Conservation (phyloP, 2,329 filamentous ascomycete genomes). For the Scleromitrula shiraiana region DNA sequence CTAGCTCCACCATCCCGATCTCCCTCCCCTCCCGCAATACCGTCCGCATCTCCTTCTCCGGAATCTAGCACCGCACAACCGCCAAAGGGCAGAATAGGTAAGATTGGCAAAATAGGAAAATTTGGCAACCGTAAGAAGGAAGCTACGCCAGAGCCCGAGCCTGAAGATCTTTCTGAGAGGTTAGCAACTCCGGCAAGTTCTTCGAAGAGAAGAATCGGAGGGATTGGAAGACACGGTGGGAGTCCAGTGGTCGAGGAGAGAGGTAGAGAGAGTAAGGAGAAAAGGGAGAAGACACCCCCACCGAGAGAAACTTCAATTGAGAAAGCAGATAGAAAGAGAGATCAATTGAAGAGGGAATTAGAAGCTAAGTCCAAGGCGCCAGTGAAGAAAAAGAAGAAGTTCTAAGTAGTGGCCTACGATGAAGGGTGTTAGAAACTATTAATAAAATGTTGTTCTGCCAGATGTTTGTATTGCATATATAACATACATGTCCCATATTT, state of each 20-base stretch:
- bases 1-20: conserved; percentile 4
- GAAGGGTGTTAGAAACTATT: too few species aligned
- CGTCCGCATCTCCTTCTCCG: background rate
- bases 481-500: too few species aligned
- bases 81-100: conserved; percentile 19
- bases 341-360: conserved; percentile 24
- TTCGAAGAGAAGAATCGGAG: conserved; percentile 21
- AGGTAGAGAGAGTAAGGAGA: conserved; percentile 13
- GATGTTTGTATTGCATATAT: too few species aligned
- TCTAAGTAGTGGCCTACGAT: too few species aligned
- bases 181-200: background rate
- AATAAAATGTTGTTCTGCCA: too few species aligned
- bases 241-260: conserved; percentile 1
- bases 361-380: conserved; percentile 27
- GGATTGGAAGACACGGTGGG: conserved; percentile 13
- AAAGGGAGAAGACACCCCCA: conserved; percentile 9
- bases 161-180: conserved; percentile 8
- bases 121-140: conserved; percentile 24
- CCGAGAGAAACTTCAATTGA: conserved; percentile 25
- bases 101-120: conserved; percentile 24
- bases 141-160: conserved; percentile 5
- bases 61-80: conserved; percentile 5
- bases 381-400: conserved; percentile 30
- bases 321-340: conserved; percentile 27
- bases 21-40: background rate